Conservation (phyloP, 1,284 basidiomycete genomes). For the Thelephora terrestris region DNA sequence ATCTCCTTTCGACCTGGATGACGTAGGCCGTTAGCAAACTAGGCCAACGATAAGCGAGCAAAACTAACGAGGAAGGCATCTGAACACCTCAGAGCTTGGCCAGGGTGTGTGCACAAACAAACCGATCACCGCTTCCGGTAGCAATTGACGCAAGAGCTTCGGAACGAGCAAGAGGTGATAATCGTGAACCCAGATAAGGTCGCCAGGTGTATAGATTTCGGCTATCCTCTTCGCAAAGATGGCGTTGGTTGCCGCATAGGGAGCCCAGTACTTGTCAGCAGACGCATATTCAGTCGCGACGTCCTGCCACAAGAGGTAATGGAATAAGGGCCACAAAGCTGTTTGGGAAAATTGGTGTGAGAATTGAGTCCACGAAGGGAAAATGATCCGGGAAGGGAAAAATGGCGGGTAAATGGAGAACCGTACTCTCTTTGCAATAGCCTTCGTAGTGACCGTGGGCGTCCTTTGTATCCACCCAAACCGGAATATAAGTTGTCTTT, state of each 20-base stretch:
- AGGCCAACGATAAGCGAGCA: constrained; percentile 6
- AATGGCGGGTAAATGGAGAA: constrained; percentile 14
- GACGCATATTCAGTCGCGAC: constrained; percentile 73
- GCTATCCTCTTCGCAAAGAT: constrained; percentile 78
- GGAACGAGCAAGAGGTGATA: constrained; percentile 93
- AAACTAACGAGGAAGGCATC: constrained; percentile 38
- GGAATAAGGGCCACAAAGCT: constrained; percentile 97
- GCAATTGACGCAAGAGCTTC: constrained; percentile 67
- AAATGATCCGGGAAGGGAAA: constrained; percentile 1
- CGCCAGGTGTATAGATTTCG: constrained; percentile 75
- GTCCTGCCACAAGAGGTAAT: constrained; percentile 97
- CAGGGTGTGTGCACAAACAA: constrained; percentile 97
- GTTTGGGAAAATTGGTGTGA: neutral
- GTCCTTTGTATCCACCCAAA: constrained; percentile 86
- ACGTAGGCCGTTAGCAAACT: constrained; percentile 2
- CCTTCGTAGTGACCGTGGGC: constrained; percentile 94
- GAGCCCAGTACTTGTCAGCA: constrained; percentile 79
- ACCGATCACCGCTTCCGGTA: constrained; percentile 78
- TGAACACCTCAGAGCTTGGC: constrained; percentile 93
- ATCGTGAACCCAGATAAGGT: constrained; percentile 86
- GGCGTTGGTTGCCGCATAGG: constrained; percentile 80
- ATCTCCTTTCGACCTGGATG: constrained; percentile 74
- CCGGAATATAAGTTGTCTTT: constrained; percentile 71
- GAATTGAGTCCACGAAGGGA: neutral
- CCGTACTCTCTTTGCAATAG: constrained; percentile 94